These are phyloP conservation scores for Aegilops umbellulata DNA, from an alignment of 176 grass and related monocot species.

Conservation along the genomic window DNA sequence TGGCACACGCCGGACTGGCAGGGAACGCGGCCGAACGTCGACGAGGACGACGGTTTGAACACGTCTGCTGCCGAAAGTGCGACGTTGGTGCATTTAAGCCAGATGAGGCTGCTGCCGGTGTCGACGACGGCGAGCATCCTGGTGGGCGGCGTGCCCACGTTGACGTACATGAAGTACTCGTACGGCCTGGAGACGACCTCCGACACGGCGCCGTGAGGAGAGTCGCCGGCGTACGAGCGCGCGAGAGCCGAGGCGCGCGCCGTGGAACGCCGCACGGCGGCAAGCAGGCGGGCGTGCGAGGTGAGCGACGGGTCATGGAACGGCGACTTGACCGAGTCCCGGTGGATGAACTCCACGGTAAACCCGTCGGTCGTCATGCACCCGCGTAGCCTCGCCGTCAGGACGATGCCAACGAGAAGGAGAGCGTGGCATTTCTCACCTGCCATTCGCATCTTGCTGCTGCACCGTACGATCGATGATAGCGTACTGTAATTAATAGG, in stretches of 20 bases:
- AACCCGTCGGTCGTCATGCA: background rate
- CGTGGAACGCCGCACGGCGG: conserved; percentile 1
- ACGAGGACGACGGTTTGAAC: conserved; percentile 27
- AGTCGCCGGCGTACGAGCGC: background rate
- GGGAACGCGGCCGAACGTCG: conserved; percentile 26
- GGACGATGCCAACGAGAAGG: background rate
- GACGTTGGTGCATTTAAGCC: conserved; percentile 26
- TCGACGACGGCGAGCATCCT: too few relatives aligned
- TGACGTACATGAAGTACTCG: conserved; percentile 34
- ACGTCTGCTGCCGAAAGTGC: background rate
- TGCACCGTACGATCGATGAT: too few relatives aligned
- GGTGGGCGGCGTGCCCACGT: too few relatives aligned
- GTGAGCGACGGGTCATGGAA: too few relatives aligned
- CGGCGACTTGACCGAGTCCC: too few relatives aligned
- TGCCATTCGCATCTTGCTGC: background rate
- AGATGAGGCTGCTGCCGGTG: background rate
- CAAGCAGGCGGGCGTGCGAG: too few relatives aligned
- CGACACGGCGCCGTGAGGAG: background rate
- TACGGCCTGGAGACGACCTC: conserved; percentile 32
- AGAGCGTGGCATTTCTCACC: background rate
- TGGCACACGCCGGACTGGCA: conserved; percentile 8
- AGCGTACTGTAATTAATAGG: too few relatives aligned
- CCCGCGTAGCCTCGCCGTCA: background rate
- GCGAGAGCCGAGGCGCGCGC: conserved; percentile 3
- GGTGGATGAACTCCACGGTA: conserved; percentile 41